Evolutionary conservation across 129 eudicot genomes (phyloP), one percentile per base, ranked within the genome.

Genomic region (Tagetes patula): DNA sequence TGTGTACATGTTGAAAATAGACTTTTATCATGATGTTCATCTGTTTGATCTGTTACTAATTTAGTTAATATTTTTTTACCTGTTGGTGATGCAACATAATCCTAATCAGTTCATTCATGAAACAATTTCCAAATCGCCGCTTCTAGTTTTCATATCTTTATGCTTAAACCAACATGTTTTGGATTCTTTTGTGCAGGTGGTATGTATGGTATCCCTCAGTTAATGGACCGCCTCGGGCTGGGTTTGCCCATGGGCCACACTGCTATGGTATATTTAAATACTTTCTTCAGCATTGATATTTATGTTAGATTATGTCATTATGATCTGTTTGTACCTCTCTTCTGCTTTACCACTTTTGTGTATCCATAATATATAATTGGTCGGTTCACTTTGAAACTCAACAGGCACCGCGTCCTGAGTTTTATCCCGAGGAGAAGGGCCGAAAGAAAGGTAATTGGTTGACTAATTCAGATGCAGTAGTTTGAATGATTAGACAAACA

Each of bases 341-440:
- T 46, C 48, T 3, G 1, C 33, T 39, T 54, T 54, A 55, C 52
- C 40, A 71, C 48, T 45, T 6, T 10, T 45, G 67, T 59, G 65
- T 32, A 32, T 6, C 9, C 64, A 8, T 33, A 31, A 4, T 30
- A 59, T 61, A 31, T 65, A 68, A 33, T 43, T 67, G 12, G 67
- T 45, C 3, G 32, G 41, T 67, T 14, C 37, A 46, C 49, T 31
- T 55, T 76, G 39, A 76, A 67, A 67, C 68, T 71, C 11, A 12
- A 13, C 72, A 92, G 98, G 98, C 85, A 27, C 92, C 92, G 62
- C 84, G 87, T 53, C 95, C 92, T 30, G 96, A 91, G 38, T 92
- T 75, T 72, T 89, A 75, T 42, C 82, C 87, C 1, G 98, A 92
- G 61, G 96, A 89, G 56, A 89, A 72, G 72, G 70, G 79, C 61